phyloP scores from a whole-genome alignment of 345 rosid genomes.

The Lenwebbia sp. region DNA sequence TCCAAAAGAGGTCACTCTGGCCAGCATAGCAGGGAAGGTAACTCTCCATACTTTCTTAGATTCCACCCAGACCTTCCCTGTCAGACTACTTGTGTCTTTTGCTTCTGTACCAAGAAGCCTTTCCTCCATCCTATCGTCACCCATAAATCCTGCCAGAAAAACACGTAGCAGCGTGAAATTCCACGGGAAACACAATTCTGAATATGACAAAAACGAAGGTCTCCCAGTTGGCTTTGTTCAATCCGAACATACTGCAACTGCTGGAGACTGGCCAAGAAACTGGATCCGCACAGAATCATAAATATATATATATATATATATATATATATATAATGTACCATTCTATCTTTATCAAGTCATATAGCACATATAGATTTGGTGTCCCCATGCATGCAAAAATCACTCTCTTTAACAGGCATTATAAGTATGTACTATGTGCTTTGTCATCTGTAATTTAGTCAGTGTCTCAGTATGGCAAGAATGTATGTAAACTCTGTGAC shows the following conservation, averaged over 20 bases:
- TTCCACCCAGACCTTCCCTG: slow-evolving; percentile 9
- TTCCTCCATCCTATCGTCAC: background rate
- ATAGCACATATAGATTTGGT: background rate
- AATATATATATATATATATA: too few species aligned
- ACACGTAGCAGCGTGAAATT: background rate
- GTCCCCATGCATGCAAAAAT: background rate
- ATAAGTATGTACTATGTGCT: background rate
- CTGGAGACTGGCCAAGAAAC: background rate
- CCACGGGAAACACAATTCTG: background rate
- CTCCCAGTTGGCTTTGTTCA: background rate
- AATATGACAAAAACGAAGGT: background rate
- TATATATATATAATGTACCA: background rate
- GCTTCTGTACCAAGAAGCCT: slow-evolving; percentile 8
- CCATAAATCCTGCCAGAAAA: background rate
- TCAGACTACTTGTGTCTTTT: background rate
- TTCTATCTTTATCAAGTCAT: background rate
- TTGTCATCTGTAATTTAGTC: background rate
- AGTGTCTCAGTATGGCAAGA: background rate
- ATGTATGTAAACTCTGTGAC: background rate
- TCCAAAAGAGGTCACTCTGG: slow-evolving; percentile 12
- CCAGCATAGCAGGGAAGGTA: slow-evolving; percentile 13
- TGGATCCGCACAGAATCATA: background rate
- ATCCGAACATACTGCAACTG: background rate
- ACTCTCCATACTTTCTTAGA: slow-evolving; percentile 24
- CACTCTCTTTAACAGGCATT: background rate